Evolutionary conservation across 371 early-diverging fungal species (phyloP).

Genomic region (Lichtheimia ornata): DNA sequence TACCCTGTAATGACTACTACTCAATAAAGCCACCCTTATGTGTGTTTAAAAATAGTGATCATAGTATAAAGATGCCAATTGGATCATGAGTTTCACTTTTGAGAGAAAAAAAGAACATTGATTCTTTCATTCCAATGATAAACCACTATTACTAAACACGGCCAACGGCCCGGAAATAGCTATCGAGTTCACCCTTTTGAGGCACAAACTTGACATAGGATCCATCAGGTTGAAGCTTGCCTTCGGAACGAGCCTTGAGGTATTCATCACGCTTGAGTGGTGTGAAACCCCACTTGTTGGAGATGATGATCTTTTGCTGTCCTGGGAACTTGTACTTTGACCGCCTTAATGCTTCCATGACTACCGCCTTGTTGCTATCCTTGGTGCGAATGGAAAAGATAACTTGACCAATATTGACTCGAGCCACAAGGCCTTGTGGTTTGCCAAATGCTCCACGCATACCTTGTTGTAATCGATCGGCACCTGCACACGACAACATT

Average conservation of each 20-base stretch:
- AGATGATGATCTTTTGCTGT: conserved; percentile 98
- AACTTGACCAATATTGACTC: conserved; percentile 99
- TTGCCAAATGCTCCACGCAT: conserved; percentile 99
- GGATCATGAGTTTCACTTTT: too few species aligned
- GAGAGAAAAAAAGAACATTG: neutral
- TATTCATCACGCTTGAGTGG: conserved; percentile 94
- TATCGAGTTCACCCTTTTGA: conserved; percentile 84
- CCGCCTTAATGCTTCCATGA: conserved; percentile 98
- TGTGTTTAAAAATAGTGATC: too few species aligned
- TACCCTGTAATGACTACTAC: too few species aligned
- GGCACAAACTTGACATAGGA: conserved; percentile 96
- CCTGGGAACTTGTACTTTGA: conserved; percentile 99
- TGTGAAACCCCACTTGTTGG: conserved; percentile 99
- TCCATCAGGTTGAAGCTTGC: conserved; percentile 92
- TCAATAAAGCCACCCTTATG: too few species aligned
- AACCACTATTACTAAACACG: conserved; percentile 21
- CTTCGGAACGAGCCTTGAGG: conserved; percentile 77
- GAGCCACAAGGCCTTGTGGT: conserved; percentile 98
- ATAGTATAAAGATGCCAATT: too few species aligned
- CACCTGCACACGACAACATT: conserved; percentile 99
- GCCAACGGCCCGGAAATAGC: conserved; percentile 47
- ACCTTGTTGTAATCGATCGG: conserved; percentile 99
- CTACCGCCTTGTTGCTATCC: conserved; percentile 93
- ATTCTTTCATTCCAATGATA: neutral
- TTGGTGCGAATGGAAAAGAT: conserved; percentile 98